Evolutionary conservation across 257 asterid species (phyloP).

Genomic region (Solanum chmielewskii): DNA sequence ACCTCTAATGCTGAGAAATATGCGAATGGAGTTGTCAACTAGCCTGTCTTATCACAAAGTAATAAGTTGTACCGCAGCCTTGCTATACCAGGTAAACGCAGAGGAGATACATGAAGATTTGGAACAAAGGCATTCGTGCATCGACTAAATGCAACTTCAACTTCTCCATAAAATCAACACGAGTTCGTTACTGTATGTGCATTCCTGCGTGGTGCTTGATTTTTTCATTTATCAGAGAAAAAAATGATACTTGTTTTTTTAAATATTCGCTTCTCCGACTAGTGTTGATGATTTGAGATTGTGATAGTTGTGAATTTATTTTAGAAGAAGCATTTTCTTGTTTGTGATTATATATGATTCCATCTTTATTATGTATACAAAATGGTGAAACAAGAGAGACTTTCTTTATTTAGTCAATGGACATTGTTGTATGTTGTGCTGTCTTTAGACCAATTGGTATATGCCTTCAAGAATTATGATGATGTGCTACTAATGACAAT

Average conservation of each 20-base stretch:
- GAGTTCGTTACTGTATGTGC: not conserved
- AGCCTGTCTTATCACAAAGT: not conserved
- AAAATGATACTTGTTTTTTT: not conserved
- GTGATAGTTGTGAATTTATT: not conserved
- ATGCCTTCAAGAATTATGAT: not conserved
- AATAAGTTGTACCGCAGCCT: not conserved
- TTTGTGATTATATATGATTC: not conserved
- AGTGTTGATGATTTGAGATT: not conserved
- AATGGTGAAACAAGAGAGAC: not conserved
- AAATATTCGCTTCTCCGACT: not conserved
- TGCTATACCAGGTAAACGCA: not conserved
- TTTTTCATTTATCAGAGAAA: not conserved
- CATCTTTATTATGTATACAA: not conserved
- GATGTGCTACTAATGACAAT: not conserved
- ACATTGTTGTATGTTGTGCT: not conserved
- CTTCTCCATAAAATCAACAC: not conserved
- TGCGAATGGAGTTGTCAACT: conserved; percentile 13
- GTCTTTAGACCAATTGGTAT: not conserved
- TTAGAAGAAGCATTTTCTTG: not conserved
- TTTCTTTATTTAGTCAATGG: not conserved
- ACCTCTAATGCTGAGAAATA: conserved; percentile 13
- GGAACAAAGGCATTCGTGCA: not conserved
- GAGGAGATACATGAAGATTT: not conserved
- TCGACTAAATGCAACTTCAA: not conserved
- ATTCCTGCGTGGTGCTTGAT: not conserved